These are phyloP conservation scores for Quercus aquifolioides DNA, from an alignment of 306 rosid genomes.

Conservation along the genomic window DNA sequence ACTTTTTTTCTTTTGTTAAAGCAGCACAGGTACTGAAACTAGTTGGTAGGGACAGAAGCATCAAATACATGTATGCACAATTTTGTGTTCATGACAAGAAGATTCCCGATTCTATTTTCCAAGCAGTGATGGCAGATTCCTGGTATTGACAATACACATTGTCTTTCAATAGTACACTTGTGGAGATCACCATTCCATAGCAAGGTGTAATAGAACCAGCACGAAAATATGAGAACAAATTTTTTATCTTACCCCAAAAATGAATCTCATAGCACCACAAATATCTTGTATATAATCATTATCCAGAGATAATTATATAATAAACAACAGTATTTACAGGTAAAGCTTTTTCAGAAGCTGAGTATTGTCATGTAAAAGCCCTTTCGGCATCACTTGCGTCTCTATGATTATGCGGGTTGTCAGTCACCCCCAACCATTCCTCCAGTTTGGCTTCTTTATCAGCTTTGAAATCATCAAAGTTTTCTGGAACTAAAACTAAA, in stretches of 20 bases:
- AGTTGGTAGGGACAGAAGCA: not conserved
- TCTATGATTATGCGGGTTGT: conserved; percentile 23
- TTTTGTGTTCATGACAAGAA: not conserved
- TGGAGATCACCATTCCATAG: not conserved
- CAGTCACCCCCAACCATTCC: conserved; percentile 71
- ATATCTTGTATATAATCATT: conserved; percentile 9
- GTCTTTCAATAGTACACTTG: not conserved
- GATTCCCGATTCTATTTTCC: not conserved
- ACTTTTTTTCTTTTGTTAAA: no score
- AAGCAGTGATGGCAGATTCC: not conserved
- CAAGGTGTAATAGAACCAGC: not conserved
- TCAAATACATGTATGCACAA: not conserved
- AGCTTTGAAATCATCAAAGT: conserved; percentile 68
- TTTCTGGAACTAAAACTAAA: conserved; percentile 39
- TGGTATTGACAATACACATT: not conserved
- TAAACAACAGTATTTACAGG: conserved; percentile 21
- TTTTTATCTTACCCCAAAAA: not conserved
- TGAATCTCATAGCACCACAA: conserved; percentile 6
- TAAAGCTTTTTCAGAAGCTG: conserved; percentile 3
- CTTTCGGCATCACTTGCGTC: conserved; percentile 28
- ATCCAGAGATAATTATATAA: not conserved
- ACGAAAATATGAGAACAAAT: not conserved
- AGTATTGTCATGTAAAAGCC: conserved; percentile 22
- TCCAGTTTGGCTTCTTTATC: conserved; percentile 70
- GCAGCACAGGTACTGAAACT: not conserved